phyloP scores from a whole-genome alignment of 1,139 yeast genomes.

The Nakaseomyces nivariensis region DNA sequence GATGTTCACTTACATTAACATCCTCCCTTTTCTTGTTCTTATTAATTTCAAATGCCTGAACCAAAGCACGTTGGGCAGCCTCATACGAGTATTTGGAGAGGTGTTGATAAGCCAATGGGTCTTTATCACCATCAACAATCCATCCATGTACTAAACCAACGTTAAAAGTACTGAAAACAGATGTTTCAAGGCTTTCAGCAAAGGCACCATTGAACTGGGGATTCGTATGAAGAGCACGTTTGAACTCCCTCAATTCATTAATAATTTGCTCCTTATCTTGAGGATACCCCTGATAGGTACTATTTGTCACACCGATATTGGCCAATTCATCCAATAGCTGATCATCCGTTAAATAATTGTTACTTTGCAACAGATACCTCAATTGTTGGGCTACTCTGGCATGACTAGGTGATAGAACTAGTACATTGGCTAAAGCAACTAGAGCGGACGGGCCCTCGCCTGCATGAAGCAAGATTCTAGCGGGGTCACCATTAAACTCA shows the following conservation, averaged over 20 bases:
- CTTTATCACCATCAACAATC: slow-evolving; percentile 33
- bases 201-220: slow-evolving; percentile 63
- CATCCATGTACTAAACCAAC: slow-evolving; percentile 43
- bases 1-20: slow-evolving; percentile 11
- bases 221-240: slow-evolving; percentile 62
- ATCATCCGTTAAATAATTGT: slow-evolving; percentile 22
- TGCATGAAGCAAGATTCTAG: slow-evolving; percentile 67
- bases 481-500: slow-evolving; percentile 30
- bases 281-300: slow-evolving; percentile 7
- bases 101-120: slow-evolving; percentile 23
- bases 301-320: slow-evolving; percentile 32
- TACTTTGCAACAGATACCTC: slow-evolving; percentile 22
- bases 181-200: slow-evolving; percentile 35
- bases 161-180: slow-evolving; percentile 37
- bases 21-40: slow-evolving; percentile 7
- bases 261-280: slow-evolving; percentile 14
- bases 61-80: slow-evolving; percentile 35
- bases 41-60: slow-evolving; percentile 32
- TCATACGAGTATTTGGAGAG: slow-evolving; percentile 38
- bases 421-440: slow-evolving; percentile 67
- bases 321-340: slow-evolving; percentile 39
- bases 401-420: slow-evolving; percentile 41
- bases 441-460: slow-evolving; percentile 85
- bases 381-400: slow-evolving; percentile 21
- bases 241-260: slow-evolving; percentile 49